Percentiles rank a stretch among this genome's conserved stretches.
Conservation (phyloP, 495 filamentous ascomycete species). For the Thermochaetoides thermophila region DNA sequence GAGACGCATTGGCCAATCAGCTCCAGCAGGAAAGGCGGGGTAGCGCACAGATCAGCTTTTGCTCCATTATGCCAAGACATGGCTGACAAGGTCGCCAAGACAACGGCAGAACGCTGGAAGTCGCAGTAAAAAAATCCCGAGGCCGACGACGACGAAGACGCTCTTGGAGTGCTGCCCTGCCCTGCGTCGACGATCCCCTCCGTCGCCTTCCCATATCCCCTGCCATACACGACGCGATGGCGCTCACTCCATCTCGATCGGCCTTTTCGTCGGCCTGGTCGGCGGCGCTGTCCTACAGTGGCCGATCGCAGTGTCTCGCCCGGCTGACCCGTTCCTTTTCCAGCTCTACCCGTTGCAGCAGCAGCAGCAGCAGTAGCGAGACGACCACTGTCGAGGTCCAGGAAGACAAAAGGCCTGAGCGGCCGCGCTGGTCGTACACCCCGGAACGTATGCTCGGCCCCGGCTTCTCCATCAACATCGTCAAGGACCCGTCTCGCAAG, state of each 20-base stretch:
- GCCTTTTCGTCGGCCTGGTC: slow-evolving; percentile 14
- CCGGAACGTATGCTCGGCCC: slow-evolving; percentile 64
- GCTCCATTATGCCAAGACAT: no score
- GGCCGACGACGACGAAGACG: background rate
- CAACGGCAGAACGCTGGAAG: no score
- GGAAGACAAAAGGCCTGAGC: no score
- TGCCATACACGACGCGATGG: slow-evolving; percentile 9
- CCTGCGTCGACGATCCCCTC: background rate
- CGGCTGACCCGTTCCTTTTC: slow-evolving; percentile 3
- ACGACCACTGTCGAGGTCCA: no score
- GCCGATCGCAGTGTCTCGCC: slow-evolving; percentile 5
- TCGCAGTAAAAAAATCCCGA: background rate
- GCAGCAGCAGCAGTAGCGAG: no score
- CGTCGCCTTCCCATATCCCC: background rate
- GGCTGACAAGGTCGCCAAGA: no score
- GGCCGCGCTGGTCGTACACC: slow-evolving; percentile 71
- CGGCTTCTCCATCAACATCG: slow-evolving; percentile 38
- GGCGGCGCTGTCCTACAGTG: slow-evolving; percentile 9
- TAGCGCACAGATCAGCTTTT: no score
- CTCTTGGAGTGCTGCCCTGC: background rate
- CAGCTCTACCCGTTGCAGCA: no score
- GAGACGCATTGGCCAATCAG: no score
- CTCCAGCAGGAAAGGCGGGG: no score
- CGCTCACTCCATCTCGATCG: slow-evolving; percentile 15
- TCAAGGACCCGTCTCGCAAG: slow-evolving; percentile 29